Evolutionary conservation across 73 alveolate species (phyloP).

Genomic region (Paramecium tetraurelia): DNA sequence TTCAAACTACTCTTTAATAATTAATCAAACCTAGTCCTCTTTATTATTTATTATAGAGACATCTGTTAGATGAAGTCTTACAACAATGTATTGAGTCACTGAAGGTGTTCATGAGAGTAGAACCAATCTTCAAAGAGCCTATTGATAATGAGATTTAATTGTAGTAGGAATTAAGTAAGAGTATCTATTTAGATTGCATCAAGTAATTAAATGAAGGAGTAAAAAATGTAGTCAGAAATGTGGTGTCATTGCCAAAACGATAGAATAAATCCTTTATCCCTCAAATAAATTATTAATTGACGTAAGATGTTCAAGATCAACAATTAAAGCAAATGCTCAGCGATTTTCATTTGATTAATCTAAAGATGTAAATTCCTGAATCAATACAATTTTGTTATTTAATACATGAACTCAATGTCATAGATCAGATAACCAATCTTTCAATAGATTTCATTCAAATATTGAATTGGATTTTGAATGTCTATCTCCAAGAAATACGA

Average conservation of each 20-base stretch:
- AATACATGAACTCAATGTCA: neutral
- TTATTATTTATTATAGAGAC: neutral
- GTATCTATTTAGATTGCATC: neutral
- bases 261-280: neutral
- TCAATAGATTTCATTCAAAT: neutral
- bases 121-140: constrained; percentile 39
- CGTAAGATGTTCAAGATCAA: neutral
- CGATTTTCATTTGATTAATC: neutral
- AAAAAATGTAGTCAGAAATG: neutral
- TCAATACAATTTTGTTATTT: neutral
- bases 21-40: constrained; percentile 32
- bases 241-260: neutral
- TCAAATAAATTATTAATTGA: neutral
- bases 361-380: constrained; percentile 8
- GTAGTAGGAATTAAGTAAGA: neutral
- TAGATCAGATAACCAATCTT: neutral
- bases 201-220: neutral
- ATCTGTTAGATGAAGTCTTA: neutral
- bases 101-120: constrained; percentile 28
- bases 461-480: constrained; percentile 8
- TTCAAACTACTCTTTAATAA: neutral
- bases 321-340: neutral
- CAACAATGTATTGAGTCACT: neutral
- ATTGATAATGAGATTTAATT: constrained; percentile 18
- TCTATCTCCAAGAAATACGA: neutral